Evolutionary conservation across 768 basidiomycete genomes (phyloP).

Genomic region (Mycena albidolilacea): DNA sequence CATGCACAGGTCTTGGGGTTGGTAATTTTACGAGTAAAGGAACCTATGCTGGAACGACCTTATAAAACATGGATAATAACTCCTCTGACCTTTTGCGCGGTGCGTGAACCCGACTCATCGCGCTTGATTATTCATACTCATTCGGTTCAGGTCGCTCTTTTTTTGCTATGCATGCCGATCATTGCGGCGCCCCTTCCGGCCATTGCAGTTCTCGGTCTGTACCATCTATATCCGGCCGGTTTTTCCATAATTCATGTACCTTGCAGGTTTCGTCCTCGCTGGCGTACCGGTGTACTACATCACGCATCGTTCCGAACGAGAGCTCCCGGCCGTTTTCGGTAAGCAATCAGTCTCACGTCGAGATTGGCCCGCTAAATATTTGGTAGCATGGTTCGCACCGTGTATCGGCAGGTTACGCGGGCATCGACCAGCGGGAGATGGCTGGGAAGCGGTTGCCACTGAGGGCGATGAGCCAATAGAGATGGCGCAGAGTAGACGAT

Average conservation of each 20-base stretch:
- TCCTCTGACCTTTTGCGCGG: slow-evolving; percentile 90
- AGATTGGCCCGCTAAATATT: slow-evolving; percentile 34
- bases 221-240: not conserved
- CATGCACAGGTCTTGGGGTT: slow-evolving; percentile 82
- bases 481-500: slow-evolving; percentile 62
- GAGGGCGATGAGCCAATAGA: slow-evolving; percentile 80
- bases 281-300: slow-evolving; percentile 90
- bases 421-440: slow-evolving; percentile 67
- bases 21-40: slow-evolving; percentile 89
- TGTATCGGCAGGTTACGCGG: slow-evolving; percentile 65
- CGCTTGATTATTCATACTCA: not conserved
- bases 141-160: slow-evolving; percentile 79
- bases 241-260: slow-evolving; percentile 20
- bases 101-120: slow-evolving; percentile 54
- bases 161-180: slow-evolving; percentile 94
- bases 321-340: slow-evolving; percentile 59
- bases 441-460: slow-evolving; percentile 86
- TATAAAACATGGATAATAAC: slow-evolving; percentile 95
- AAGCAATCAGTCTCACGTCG: slow-evolving; percentile 42
- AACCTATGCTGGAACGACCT: slow-evolving; percentile 91
- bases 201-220: slow-evolving; percentile 85
- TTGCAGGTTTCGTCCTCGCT: slow-evolving; percentile 79
- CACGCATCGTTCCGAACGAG: slow-evolving; percentile 69
- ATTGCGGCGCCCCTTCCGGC: slow-evolving; percentile 95
- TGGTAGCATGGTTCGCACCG: slow-evolving; percentile 58